A percentile compares a stretch with the other conserved stretches of the same genome.
Conservation (phyloP, 177 flowering plant genomes). For the Vitis hybrid region DNA sequence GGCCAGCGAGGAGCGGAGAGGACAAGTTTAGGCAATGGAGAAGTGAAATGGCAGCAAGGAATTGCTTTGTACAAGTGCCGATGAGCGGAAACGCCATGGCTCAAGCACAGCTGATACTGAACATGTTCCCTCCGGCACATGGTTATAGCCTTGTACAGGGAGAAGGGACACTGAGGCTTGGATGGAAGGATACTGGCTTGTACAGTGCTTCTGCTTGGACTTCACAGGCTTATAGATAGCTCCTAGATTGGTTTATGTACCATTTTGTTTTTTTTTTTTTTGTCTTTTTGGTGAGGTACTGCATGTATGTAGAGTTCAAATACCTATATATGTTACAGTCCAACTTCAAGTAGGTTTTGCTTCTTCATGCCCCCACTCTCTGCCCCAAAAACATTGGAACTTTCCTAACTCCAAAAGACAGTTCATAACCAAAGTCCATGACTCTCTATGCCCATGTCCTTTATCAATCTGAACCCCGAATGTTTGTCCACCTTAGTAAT, state of each 20-base stretch:
- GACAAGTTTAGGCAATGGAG: conserved; percentile 65
- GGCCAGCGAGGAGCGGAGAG: conserved; percentile 73
- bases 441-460: too few species aligned
- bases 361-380: too few species aligned
- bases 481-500: too few species aligned
- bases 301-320: too few species aligned
- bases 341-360: too few species aligned
- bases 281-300: neutral
- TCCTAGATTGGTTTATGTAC: neutral
- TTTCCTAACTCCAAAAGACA: too few species aligned
- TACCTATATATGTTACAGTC: too few species aligned
- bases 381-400: too few species aligned
- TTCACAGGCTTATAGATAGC: conserved; percentile 26
- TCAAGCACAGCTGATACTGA: conserved; percentile 68
- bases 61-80: conserved; percentile 48
- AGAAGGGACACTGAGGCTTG: conserved; percentile 62
- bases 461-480: too few species aligned
- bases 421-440: too few species aligned
- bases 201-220: conserved; percentile 82
- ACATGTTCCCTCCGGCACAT: conserved; percentile 58
- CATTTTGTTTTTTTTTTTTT: too few species aligned
- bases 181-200: conserved; percentile 78
- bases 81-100: conserved; percentile 68
- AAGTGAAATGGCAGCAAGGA: conserved; percentile 33
- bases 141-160: conserved; percentile 68